Percentiles rank a stretch among this genome's conserved stretches.
Conservation (phyloP, 2,329 filamentous ascomycete genomes). For the Lachnellula arida region DNA sequence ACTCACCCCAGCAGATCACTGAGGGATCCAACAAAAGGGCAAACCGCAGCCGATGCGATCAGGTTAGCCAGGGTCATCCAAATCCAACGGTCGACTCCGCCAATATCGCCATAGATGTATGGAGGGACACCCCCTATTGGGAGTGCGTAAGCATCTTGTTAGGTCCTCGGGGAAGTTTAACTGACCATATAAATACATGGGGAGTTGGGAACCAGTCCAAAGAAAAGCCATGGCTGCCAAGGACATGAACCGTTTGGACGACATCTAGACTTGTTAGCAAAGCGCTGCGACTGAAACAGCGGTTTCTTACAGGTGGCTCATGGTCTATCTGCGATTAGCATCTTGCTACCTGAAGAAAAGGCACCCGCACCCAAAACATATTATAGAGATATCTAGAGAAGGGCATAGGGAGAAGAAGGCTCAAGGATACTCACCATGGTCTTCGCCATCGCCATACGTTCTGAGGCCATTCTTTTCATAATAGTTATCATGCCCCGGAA, state of each 20-base stretch:
- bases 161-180: constrained; percentile 2
- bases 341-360: not conserved
- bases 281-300: not conserved
- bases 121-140: constrained; percentile 41
- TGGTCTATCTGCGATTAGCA: constrained; percentile 24
- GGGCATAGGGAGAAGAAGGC: not conserved
- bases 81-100: constrained; percentile 41
- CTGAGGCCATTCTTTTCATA: constrained; percentile 33
- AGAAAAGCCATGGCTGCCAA: constrained; percentile 55
- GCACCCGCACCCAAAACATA: too few species aligned
- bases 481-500: constrained; percentile 22
- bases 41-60: constrained; percentile 29
- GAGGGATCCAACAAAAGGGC: constrained; percentile 61
- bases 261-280: constrained; percentile 31
- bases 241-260: constrained; percentile 54
- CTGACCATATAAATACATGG: constrained; percentile 46
- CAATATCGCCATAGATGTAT: constrained; percentile 54
- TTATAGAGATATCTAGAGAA: too few species aligned
- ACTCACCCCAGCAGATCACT: constrained; percentile 54
- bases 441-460: constrained; percentile 43
- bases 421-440: constrained; percentile 31
- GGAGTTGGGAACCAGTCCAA: constrained; percentile 58
- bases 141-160: not conserved
- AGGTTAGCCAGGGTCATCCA: constrained; percentile 10
- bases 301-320: constrained; percentile 33